Base-by-base conservation (phyloP, 139 green algal genomes). In the Choricystis sp. region DNA sequence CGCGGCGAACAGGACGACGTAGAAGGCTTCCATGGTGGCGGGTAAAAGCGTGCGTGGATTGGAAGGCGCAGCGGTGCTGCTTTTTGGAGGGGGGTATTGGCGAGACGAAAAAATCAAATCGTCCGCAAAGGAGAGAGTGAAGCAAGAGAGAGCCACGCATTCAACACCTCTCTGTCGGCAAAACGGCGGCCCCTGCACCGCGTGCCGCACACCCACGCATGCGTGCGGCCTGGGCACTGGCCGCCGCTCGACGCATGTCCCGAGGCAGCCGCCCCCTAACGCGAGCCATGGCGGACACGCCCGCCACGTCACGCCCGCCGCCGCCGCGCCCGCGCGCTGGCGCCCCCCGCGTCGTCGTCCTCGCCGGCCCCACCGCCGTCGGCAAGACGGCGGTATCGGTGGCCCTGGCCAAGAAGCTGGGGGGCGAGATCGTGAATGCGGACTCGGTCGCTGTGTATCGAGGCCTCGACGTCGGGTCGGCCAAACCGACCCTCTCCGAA, bases 401-500 rank as follows among this genome's bases (percentile, higher is more conserved):
- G 31, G 57, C 59, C 26, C 72, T 98, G 28, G 91, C 91, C 1
- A 26, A 85, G 72, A 40, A 24, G 1, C 67, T 98, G 2, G 65
- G 72, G n/a, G 90, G 86, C 5, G 91, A 98, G 57, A 85, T 98
- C 31, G 88, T 98, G 63, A 92, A 81, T 61, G 91, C 91, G 3
- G 91, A 98, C 72, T 95, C 85, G 0, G 91, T 96, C 48, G 87
- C 95, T 75, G 88, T 97, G 3, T 97, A 96, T 72, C 63, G 60
- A 16, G 77, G 78, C 0, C 72, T 97, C 48, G 86, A 97, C 68
- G 74, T 97, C 24, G 91, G 91, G 2, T 92, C 85, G 1, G 89
- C 92, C 63, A 97, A 97, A 78, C 77, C 86, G 60, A 1, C 40
- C 9, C 40, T 16, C 40, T 52, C 40, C 0, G 63, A 88, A 69